phyloP scores from a whole-genome alignment of 768 basidiomycete species.

The Phylloporus arenicola region DNA sequence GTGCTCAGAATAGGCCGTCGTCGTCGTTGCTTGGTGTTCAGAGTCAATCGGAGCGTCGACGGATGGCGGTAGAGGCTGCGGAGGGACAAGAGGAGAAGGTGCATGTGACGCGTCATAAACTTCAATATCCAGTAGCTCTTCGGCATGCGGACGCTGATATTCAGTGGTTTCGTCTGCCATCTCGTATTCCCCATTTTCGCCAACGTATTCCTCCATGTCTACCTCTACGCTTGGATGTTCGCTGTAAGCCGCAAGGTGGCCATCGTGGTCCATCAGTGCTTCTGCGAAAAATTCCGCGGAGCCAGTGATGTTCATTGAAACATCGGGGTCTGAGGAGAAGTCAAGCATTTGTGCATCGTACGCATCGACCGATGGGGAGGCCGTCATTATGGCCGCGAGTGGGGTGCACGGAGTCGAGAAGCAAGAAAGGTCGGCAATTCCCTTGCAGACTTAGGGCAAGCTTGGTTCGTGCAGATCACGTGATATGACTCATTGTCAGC shows the following conservation, averaged over 20 bases:
- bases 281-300: slow-evolving; percentile 48
- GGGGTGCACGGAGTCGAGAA: slow-evolving; percentile 11
- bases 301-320: slow-evolving; percentile 47
- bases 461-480: slow-evolving; percentile 30
- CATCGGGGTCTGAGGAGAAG: slow-evolving; percentile 51
- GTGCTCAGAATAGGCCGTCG: slow-evolving; percentile 5
- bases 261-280: slow-evolving; percentile 58
- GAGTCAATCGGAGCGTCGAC: slow-evolving; percentile 15
- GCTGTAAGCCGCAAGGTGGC: slow-evolving; percentile 26
- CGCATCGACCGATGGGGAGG: slow-evolving; percentile 37
- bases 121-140: slow-evolving; percentile 36
- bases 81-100: slow-evolving; percentile 24
- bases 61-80: slow-evolving; percentile 12
- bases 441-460: slow-evolving; percentile 26
- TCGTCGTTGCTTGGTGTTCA: slow-evolving; percentile 4
- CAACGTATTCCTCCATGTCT: slow-evolving; percentile 57
- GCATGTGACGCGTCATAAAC: slow-evolving; percentile 36
- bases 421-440: slow-evolving; percentile 14
- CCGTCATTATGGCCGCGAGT: slow-evolving; percentile 20
- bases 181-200: slow-evolving; percentile 46
- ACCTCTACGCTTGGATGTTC: slow-evolving; percentile 50
- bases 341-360: slow-evolving; percentile 65
- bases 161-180: slow-evolving; percentile 32
- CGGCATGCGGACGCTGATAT: slow-evolving; percentile 16
- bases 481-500: slow-evolving; percentile 8